Base-by-base conservation (phyloP, 2,329 filamentous ascomycete species). In the Cladophialophora immunda region DNA sequence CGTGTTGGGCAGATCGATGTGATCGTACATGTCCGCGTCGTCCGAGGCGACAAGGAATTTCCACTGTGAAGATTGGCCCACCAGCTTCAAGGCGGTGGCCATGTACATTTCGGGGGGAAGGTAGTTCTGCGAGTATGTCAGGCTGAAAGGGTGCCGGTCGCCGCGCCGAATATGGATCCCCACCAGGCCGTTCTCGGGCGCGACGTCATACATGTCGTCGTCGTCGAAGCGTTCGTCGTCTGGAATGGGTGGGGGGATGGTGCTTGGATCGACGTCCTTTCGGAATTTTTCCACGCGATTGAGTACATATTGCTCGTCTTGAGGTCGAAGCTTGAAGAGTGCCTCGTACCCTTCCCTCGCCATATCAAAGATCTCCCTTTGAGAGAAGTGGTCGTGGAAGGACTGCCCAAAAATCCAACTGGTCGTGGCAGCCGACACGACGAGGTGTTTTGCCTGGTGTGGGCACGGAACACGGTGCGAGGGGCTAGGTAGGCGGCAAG, bases 391-490 rank as follows among this genome's bases (percentile, higher is more conserved):
- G 15, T 84, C 79, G 22, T 81, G 83, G 75, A 91, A 86, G 25
- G 80, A 76, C 17, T 84, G 81, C 15, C 89, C 89, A 71, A 94
- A 91, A 0, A 87, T 84, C 69, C 87, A 87, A 6, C 79, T 78
- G 1, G 87, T 84, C 0, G 92, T 95, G 5, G 89, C 86, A 6
- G 87, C 84, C 0, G 92, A 92, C 11, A 94, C 86, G 2, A 94
- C 82, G 2, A 97, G 81, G 77, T 97, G 93, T 15, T 85, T 86
- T 4, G 92, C 91, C 65, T 87, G 88, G 62, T 89, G 89, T 1
- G 93, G 93, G 74, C 92, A 97, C 1, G 93, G 92, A 0, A 95
- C 81, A 77, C 93, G 91, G 72, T 93, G 87, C 63, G 91, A 87
- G 29, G 85, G 82, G n/a, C 90, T 89, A 13, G 93, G 92, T 19